These are phyloP conservation scores for Cardiospermum halicacabum DNA, from an alignment of 345 rosid species.

Conservation along the genomic window DNA sequence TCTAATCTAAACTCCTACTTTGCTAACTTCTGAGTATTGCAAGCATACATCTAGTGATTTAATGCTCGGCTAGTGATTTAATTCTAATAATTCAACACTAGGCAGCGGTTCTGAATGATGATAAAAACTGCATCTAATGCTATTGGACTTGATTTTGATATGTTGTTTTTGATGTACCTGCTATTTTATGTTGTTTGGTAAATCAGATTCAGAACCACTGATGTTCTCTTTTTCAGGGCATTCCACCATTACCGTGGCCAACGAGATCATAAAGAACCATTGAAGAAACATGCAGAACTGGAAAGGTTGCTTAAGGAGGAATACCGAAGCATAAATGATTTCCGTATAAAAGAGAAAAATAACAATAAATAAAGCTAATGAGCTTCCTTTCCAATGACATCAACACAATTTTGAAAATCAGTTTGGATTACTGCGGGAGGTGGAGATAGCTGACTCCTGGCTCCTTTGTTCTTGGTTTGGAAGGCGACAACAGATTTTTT, in stretches of 20 bases:
- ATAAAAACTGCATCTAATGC: background rate
- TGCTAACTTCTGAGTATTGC: background rate
- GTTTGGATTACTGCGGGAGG: conserved; percentile 17
- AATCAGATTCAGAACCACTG: background rate
- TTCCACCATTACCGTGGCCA: conserved; percentile 78
- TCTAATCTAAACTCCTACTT: background rate
- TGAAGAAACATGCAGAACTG: conserved; percentile 68
- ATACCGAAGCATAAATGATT: conserved; percentile 61
- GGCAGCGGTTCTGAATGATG: no score
- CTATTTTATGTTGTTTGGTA: no score
- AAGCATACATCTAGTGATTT: no score
- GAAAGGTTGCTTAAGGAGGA: conserved; percentile 74
- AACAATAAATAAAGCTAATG: conserved; percentile 22
- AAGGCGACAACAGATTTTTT: conserved; percentile 12
- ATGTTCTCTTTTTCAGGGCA: conserved; percentile 58
- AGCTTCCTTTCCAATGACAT: conserved; percentile 1
- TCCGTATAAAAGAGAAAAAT: conserved; percentile 50
- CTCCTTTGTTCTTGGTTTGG: conserved; percentile 12
- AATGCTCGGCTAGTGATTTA: no score
- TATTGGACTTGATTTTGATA: background rate
- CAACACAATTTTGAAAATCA: conserved; percentile 33
- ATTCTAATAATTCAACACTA: no score
- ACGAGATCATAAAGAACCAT: conserved; percentile 35
- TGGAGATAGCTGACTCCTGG: conserved; percentile 9
- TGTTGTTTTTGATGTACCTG: background rate